Base-by-base conservation (phyloP, 805 yeast species). In the Blastobotrys attinorum region DNA sequence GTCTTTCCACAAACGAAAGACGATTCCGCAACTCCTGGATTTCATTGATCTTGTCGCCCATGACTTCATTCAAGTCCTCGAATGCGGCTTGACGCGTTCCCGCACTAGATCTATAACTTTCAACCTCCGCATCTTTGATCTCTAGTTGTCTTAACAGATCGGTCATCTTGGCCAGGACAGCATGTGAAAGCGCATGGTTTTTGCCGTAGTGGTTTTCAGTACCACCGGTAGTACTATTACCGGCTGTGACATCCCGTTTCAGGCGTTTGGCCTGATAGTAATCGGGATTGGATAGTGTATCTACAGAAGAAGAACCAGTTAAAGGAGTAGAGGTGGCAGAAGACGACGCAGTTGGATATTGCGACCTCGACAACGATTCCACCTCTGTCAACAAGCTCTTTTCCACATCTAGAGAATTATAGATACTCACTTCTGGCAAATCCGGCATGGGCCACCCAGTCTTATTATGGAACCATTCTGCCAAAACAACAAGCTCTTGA, bases 371-470 rank as follows among this genome's bases (percentile, higher is more conserved):
- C n/a, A n/a, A n/a, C 2, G 46, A 27, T 3, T 44, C 44, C 39
- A 48, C 47, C 33, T 45, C 53, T 39, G 55, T 52, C 43, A 49
- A 33, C 18, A 44, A 48, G 0, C 92, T 81, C 53, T 75, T 73
- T 57, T 88, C 96, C 17, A 88, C 95, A 59, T 88, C 96, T 49
- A 68, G 66, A 1, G 89, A 72, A 3, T 73, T 73, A 54, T 76
- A 87, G 33, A 69, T 68, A 2, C 81, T 78, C 3, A 87, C 76
- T 2, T 69, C 58, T 2, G 86, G 73, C 48, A 84, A 65, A 38
- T 82, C 85, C 0, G 95, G 92, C 35, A 88, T 64, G 3, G 89
- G 90, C 95, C 95, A 88, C 4, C 46, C 49, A 13, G 45, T 63
- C 51, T 57, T 66, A 35, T 73, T 63, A 33, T 69, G 69, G 27